phyloP scores from a whole-genome alignment of 768 basidiomycete genomes.

The Phlebiopsis gigantea region DNA sequence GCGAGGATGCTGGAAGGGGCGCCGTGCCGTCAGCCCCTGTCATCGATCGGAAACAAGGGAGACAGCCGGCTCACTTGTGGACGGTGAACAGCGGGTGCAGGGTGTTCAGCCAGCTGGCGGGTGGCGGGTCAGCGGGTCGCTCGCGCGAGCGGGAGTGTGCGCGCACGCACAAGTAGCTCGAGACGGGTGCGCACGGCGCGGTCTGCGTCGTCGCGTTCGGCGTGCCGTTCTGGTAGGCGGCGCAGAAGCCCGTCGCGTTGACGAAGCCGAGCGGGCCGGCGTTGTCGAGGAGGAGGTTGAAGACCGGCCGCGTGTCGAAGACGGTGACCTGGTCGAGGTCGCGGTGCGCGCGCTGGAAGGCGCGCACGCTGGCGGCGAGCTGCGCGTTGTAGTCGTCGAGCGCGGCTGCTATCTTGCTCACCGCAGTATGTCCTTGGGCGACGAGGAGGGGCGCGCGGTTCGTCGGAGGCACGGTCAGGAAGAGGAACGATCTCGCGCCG shows the following conservation, averaged over 20 bases:
- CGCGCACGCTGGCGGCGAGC: constrained; percentile 31
- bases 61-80: constrained; percentile 43
- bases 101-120: constrained; percentile 52
- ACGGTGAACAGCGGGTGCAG: constrained; percentile 61
- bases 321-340: constrained; percentile 42
- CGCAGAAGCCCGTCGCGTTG: constrained; percentile 54
- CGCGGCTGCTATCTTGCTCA: constrained; percentile 26
- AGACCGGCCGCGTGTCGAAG: constrained; percentile 53
- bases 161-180: constrained; percentile 54
- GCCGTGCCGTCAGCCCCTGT: constrained; percentile 1
- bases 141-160: neutral
- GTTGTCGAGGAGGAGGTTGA: constrained; percentile 52
- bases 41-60: too few relatives aligned
- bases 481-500: constrained; percentile 36
- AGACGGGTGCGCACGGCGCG: constrained; percentile 54
- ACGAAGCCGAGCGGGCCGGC: constrained; percentile 49
- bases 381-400: constrained; percentile 49
- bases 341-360: constrained; percentile 37
- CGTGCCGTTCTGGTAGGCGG: constrained; percentile 55
- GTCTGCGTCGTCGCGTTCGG: constrained; percentile 47
- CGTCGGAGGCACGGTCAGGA: constrained; percentile 34
- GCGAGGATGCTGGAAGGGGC: constrained; percentile 38
- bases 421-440: constrained; percentile 28
- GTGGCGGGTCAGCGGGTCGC: neutral
- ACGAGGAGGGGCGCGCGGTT: constrained; percentile 36